Evolutionary conservation across 192 early-diverging fungal genomes (phyloP).

Genomic region (Rhizophagus clarus): DNA sequence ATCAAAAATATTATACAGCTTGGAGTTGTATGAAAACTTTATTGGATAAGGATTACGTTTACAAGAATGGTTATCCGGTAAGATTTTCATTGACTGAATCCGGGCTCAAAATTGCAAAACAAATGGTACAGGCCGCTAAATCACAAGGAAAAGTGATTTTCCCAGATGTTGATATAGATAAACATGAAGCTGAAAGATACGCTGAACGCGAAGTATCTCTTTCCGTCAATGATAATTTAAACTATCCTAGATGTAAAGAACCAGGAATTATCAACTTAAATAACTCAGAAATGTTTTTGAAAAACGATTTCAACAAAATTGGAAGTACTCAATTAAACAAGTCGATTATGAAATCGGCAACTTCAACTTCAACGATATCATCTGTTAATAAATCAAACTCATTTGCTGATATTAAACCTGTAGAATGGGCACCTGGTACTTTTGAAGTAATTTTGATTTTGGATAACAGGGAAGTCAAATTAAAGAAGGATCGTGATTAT

Average conservation of each 20-base stretch:
- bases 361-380: not conserved
- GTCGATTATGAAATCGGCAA: not conserved
- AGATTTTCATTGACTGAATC: conserved; percentile 73
- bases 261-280: not conserved
- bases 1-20: conserved; percentile 63
- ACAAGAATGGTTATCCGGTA: conserved; percentile 59
- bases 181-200: not conserved
- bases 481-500: conserved; percentile 66
- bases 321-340: not conserved
- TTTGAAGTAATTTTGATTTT: conserved; percentile 77
- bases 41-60: conserved; percentile 66
- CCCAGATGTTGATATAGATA: not conserved
- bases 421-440: conserved; percentile 37
- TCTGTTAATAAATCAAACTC: not conserved
- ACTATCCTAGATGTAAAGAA: not conserved
- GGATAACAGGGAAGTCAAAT: conserved; percentile 83
- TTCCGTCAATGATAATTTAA: not conserved
- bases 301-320: not conserved
- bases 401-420: conserved; percentile 36
- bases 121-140: conserved; percentile 44
- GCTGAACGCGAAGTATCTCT: not conserved
- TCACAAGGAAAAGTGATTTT: conserved; percentile 35
- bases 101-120: conserved; percentile 62
- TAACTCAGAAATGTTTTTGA: not conserved
- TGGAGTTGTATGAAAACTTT: conserved; percentile 82